Base-by-base conservation (phyloP, 345 rosid genomes). In the Salix brachista region DNA sequence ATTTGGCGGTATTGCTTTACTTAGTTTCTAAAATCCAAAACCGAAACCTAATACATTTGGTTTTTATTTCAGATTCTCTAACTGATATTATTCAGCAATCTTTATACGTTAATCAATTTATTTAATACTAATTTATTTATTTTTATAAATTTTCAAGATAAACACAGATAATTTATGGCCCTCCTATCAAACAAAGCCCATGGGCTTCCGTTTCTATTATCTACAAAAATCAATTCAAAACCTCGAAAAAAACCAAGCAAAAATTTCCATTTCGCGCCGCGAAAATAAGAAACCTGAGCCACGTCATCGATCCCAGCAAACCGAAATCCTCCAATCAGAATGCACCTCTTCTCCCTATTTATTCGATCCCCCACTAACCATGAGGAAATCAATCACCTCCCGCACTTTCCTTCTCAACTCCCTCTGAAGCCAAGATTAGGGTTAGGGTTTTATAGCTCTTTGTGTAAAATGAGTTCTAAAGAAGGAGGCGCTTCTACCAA, bases 381-480 rank as follows among this genome's bases (percentile, higher is more conserved):
- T 18, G 0, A 3, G 8, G 21, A 3, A 8, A 17, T 32, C 44
- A 37, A 3, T 0, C 26, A 4, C 28, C 2, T 32, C 54, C 4
- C 28, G 2, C 34, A 3, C 3, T 14, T 19, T 18, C 2, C 13
- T 5, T 8, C 4, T 0, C 8, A 8, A 10, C 14, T 42, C 7
- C 1, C 1, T 32, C n/a, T 2, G 0, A 1, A 21, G 14, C 21
- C 1, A 37, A 76, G 44, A 19, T 18, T 67, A 73, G 74, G 72
- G 79, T 83, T 79, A 60, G 78, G 74, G 78, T 83, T 81, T 50
- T 2, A 26, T 44, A 5, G 1, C 19, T 19, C 36, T 34, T 17
- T 6, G 0, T 25, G n/a, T 72, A 80, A 69, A 75, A 91, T 91
- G 96, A 88, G 89, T 84, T 85, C 92, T 0, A 79, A 36, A 37